Percentiles rank a stretch among this genome's conserved stretches.
These are phyloP conservation scores for Physcomitrium patens DNA, from an alignment of 225 moss, liverwort and hornwort species.

Conservation along the genomic window DNA sequence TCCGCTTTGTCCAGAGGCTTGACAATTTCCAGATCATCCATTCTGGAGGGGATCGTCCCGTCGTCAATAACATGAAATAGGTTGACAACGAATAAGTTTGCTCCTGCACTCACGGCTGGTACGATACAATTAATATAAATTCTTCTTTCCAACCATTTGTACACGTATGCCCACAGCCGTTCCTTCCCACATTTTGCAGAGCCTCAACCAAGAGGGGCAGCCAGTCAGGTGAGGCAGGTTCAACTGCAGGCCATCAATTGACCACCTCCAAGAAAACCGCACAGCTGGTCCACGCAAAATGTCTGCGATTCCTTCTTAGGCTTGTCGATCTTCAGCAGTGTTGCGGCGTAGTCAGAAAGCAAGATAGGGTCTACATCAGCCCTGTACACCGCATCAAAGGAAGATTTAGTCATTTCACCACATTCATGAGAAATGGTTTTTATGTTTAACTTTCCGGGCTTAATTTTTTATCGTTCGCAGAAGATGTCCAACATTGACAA, in stretches of 20 bases:
- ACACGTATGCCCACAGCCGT: neutral
- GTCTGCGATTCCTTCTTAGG: constrained; percentile 89
- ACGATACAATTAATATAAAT: neutral
- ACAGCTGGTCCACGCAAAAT: constrained; percentile 87
- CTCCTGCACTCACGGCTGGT: constrained; percentile 39
- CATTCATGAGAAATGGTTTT: constrained; percentile 10
- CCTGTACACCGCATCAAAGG: constrained; percentile 60
- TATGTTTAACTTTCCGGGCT: too few species aligned
- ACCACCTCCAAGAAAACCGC: constrained; percentile 97
- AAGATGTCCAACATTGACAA: constrained; percentile 23
- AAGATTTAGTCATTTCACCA: constrained; percentile 34
- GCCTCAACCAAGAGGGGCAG: constrained; percentile 24
- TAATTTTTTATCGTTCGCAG: constrained; percentile 21
- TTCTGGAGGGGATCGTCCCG: constrained; percentile 55
- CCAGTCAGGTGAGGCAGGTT: constrained; percentile 28
- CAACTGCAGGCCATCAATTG: constrained; percentile 50
- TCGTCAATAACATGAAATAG: constrained; percentile 70
- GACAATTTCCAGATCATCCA: constrained; percentile 61
- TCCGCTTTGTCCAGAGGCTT: constrained; percentile 50
- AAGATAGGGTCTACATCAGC: constrained; percentile 93
- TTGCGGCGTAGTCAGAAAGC: constrained; percentile 93
- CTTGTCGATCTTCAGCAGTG: constrained; percentile 90
- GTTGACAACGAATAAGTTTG: constrained; percentile 61
- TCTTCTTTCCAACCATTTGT: neutral
- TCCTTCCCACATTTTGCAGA: constrained; percentile 4